Conservation (phyloP, 305 asterid genomes). For the Rubia tinctorum region DNA sequence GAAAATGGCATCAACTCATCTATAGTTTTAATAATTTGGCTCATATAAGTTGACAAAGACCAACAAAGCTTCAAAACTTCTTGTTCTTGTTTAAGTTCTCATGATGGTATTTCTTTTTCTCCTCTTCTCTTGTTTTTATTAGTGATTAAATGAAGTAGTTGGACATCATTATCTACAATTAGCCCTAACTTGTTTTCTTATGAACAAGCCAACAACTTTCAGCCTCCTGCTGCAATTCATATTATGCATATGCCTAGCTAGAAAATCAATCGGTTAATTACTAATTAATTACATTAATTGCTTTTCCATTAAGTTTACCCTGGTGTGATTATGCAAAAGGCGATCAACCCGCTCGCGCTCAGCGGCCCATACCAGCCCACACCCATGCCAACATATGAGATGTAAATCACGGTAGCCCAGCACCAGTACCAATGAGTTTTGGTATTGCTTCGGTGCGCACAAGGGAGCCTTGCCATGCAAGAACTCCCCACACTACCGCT, state of each 20-base stretch:
- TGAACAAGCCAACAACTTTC: slow-evolving; percentile 5
- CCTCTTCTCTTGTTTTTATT: background rate
- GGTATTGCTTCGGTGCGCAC: too few species aligned
- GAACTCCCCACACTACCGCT: too few species aligned
- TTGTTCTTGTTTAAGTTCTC: too few species aligned
- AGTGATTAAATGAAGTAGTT: background rate
- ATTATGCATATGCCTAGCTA: background rate
- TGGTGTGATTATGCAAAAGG: slow-evolving; percentile 28
- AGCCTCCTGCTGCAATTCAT: background rate
- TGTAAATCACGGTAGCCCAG: too few species aligned
- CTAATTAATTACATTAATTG: background rate
- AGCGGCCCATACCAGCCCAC: too few species aligned
- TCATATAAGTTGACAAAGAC: background rate
- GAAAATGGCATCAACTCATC: background rate
- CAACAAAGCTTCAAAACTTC: background rate
- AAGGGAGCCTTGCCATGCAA: too few species aligned
- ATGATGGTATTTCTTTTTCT: background rate
- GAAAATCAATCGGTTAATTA: background rate
- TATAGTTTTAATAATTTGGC: background rate
- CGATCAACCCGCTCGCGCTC: too few species aligned
- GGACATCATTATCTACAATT: background rate
- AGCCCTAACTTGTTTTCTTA: background rate
- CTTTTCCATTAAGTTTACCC: slow-evolving; percentile 15
- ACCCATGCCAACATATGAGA: too few species aligned
- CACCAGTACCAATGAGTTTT: too few species aligned